These are phyloP conservation scores for Lathyrus sativus DNA, from an alignment of 306 rosid species.

Conservation along the genomic window DNA sequence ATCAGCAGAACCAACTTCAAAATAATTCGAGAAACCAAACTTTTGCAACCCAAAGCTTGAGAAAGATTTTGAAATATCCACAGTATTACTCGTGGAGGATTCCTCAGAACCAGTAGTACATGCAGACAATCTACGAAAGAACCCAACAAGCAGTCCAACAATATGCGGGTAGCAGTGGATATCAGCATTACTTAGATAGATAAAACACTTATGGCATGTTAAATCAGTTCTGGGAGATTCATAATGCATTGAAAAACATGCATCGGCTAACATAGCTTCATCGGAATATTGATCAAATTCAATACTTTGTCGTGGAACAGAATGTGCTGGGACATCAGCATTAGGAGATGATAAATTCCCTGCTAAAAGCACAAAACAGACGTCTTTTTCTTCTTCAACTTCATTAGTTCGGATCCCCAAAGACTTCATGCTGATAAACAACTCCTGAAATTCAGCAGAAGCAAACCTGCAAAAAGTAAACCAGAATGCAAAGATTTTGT, in stretches of 20 bases:
- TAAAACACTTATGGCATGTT: constrained; percentile 41
- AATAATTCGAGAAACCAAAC: constrained; percentile 89
- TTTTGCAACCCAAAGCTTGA: constrained; percentile 52
- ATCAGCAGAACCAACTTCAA: constrained; percentile 62
- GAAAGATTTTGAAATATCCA: constrained; percentile 38
- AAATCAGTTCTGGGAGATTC: constrained; percentile 49
- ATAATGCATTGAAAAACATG: constrained; percentile 62
- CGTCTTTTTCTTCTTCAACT: constrained; percentile 55
- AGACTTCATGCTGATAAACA: constrained; percentile 53
- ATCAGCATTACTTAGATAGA: constrained; percentile 59
- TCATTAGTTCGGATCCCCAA: constrained; percentile 49
- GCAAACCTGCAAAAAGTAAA: constrained; percentile 55
- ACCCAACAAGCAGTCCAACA: constrained; percentile 56
- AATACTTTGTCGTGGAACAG: constrained; percentile 41
- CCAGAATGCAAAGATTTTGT: constrained; percentile 27
- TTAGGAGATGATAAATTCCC: constrained; percentile 49
- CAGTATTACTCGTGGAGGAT: constrained; percentile 34
- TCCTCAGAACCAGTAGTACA: constrained; percentile 39
- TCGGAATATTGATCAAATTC: constrained; percentile 48
- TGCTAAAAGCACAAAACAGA: constrained; percentile 48
- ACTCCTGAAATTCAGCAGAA: constrained; percentile 50
- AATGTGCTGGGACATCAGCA: constrained; percentile 45
- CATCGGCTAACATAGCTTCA: constrained; percentile 37
- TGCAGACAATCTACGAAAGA: constrained; percentile 57
- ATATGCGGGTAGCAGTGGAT: constrained; percentile 80